A percentile compares a stretch with the other conserved stretches of the same genome.
phyloP scores from a whole-genome alignment of 495 filamentous ascomycete species.

The Aspergillus incahuasiensis region DNA sequence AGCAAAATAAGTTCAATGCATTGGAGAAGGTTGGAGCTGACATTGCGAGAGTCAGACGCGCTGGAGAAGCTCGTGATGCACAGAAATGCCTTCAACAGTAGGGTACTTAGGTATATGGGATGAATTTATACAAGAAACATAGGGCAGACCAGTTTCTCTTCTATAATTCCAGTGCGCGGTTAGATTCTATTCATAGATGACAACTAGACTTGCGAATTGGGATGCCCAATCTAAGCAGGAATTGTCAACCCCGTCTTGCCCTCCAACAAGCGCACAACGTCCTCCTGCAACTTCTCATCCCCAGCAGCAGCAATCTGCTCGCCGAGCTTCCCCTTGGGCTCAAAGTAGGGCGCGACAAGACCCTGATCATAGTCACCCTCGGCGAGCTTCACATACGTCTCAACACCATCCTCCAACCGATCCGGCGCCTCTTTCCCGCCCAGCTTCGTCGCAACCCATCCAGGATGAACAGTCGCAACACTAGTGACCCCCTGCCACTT shows the following conservation, averaged over 20 bases:
- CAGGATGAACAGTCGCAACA: slow-evolving; percentile 15
- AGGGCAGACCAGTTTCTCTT: no score
- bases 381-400: slow-evolving; percentile 24
- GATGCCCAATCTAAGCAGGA: slow-evolving; percentile 6
- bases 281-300: slow-evolving; percentile 14
- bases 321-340: slow-evolving; percentile 17
- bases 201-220: no score
- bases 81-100: no score
- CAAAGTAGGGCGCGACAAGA: slow-evolving; percentile 16
- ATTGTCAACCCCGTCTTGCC: slow-evolving; percentile 15
- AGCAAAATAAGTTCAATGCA: no score
- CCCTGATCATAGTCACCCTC: slow-evolving; percentile 22
- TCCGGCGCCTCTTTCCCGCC: slow-evolving; percentile 12
- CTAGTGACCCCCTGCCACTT: slow-evolving; percentile 9
- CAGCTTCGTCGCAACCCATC: slow-evolving; percentile 20
- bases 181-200: no score
- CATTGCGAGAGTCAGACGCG: no score
- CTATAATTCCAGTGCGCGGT: no score
- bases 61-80: no score
- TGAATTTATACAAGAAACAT: no score
- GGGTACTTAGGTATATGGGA: no score
- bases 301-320: slow-evolving; percentile 10
- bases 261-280: slow-evolving; percentile 15
- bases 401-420: slow-evolving; percentile 21
- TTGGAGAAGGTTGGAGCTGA: no score